phyloP scores from a whole-genome alignment of 1,139 yeast genomes.

The Yamadazyma sp. region DNA sequence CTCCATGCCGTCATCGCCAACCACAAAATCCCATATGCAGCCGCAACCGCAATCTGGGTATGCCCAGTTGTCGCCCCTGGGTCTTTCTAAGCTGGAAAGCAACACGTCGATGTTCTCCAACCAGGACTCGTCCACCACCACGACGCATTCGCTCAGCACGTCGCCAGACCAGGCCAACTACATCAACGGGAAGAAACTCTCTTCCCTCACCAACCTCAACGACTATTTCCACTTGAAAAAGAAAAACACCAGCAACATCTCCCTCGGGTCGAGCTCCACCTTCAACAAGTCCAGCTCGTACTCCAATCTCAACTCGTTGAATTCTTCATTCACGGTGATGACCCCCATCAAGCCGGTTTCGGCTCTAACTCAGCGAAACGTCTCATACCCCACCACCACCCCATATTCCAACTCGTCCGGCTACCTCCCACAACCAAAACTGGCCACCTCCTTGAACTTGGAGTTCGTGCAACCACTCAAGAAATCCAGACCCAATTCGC shows the following conservation, averaged over 20 bases:
- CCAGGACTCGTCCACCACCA: constrained; percentile 6
- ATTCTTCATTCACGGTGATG: constrained; percentile 35
- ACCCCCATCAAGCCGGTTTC: constrained; percentile 36
- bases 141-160: constrained; percentile 32
- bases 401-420: constrained; percentile 12
- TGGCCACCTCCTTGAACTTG: constrained; percentile 18
- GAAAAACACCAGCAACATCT: constrained; percentile 11
- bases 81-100: constrained; percentile 15
- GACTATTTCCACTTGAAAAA: constrained; percentile 30
- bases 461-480: constrained; percentile 22
- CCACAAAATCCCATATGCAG: constrained; percentile 15
- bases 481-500: constrained; percentile 46
- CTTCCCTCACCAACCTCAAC: constrained; percentile 31
- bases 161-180: constrained; percentile 28
- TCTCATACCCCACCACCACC: constrained; percentile 15
- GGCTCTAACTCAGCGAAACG: constrained; percentile 8
- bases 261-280: constrained; percentile 7
- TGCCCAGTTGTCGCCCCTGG: constrained; percentile 12
- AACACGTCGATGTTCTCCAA: constrained; percentile 18
- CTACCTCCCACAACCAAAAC: constrained; percentile 22
- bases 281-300: constrained; percentile 10
- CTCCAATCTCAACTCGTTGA: constrained; percentile 19
- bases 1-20: constrained; percentile 29
- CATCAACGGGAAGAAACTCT: constrained; percentile 12
- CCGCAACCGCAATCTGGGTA: constrained; percentile 11